Evolutionary conservation across 2,329 filamentous ascomycete species (phyloP).

Genomic region (Fusarium phyllophilum): DNA sequence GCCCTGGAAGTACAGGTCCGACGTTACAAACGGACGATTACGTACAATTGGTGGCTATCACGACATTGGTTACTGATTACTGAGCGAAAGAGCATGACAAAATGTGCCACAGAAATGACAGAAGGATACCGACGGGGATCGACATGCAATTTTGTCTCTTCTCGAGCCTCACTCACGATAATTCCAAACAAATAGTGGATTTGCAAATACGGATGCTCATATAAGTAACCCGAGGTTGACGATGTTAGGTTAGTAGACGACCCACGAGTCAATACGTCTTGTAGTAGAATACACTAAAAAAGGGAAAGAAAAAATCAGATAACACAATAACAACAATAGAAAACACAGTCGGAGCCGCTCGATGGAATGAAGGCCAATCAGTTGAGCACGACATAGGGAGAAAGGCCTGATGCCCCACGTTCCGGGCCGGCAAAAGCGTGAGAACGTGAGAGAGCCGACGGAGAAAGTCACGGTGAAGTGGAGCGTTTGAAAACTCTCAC

Average conservation of each 20-base stretch:
- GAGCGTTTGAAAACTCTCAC: conserved; percentile 41
- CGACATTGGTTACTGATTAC: conserved; percentile 29
- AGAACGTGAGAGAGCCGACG: conserved; percentile 5
- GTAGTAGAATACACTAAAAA: conserved; percentile 7
- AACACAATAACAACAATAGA: conserved; percentile 6
- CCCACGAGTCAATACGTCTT: conserved; percentile 6
- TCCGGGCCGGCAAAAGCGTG: conserved; percentile 37
- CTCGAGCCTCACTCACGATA: conserved; percentile 12
- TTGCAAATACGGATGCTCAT: conserved; percentile 21
- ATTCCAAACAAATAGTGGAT: not conserved
- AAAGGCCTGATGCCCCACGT: conserved; percentile 46
- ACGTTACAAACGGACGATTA: conserved; percentile 37
- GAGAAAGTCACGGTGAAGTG: conserved; percentile 38
- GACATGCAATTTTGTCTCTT: conserved; percentile 22
- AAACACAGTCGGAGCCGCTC: conserved; percentile 34
- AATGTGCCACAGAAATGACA: not conserved
- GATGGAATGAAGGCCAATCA: conserved; percentile 49
- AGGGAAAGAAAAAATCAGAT: conserved; percentile 7
- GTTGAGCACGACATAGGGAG: conserved; percentile 44
- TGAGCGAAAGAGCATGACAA: conserved; percentile 27
- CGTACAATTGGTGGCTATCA: conserved; percentile 33
- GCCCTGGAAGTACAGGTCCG: conserved; percentile 20
- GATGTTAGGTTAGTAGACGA: not conserved
- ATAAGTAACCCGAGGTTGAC: conserved; percentile 16
- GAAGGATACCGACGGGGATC: conserved; percentile 10